phyloP scores from a whole-genome alignment of 352 stramenopile genomes.

The Globisporangium abappressorium region DNA sequence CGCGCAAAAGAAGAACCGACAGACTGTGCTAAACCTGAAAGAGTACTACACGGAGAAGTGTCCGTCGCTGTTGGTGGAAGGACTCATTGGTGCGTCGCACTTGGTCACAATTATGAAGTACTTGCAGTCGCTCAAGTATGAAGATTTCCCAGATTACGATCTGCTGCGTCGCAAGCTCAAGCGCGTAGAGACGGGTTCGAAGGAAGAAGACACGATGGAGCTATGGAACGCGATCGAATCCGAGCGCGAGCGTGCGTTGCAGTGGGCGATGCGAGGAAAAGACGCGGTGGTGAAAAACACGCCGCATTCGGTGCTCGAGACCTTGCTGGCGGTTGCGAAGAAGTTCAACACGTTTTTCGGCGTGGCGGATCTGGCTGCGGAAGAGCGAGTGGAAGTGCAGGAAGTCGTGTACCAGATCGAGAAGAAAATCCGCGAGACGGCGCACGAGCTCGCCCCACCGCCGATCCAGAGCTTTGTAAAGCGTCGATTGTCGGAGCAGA shows the following conservation, averaged over 20 bases:
- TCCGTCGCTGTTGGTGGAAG: constrained; percentile 66
- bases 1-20: constrained; percentile 80
- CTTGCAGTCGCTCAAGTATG: constrained; percentile 68
- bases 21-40: constrained; percentile 78
- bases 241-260: constrained; percentile 31
- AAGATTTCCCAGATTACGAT: constrained; percentile 72
- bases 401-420: constrained; percentile 69
- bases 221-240: constrained; percentile 37
- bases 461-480: constrained; percentile 85
- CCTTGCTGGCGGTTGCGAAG: constrained; percentile 62
- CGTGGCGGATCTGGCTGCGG: constrained; percentile 34
- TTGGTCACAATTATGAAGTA: constrained; percentile 80
- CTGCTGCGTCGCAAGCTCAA: constrained; percentile 35
- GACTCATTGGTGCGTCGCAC: constrained; percentile 59
- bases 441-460: constrained; percentile 52
- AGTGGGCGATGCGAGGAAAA: constrained; percentile 51
- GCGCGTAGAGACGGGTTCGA: constrained; percentile 28
- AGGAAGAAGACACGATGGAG: constrained; percentile 43
- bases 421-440: constrained; percentile 38
- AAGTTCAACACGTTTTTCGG: constrained; percentile 82
- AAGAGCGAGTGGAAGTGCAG: constrained; percentile 63
- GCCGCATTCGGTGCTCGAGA: constrained; percentile 33
- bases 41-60: constrained; percentile 81
- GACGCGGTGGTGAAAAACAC: constrained; percentile 43
- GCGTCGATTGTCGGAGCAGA: constrained; percentile 71